These are phyloP conservation scores for Macadamia tetraphylla DNA, from an alignment of 164 flowering plant species.

Conservation along the genomic window DNA sequence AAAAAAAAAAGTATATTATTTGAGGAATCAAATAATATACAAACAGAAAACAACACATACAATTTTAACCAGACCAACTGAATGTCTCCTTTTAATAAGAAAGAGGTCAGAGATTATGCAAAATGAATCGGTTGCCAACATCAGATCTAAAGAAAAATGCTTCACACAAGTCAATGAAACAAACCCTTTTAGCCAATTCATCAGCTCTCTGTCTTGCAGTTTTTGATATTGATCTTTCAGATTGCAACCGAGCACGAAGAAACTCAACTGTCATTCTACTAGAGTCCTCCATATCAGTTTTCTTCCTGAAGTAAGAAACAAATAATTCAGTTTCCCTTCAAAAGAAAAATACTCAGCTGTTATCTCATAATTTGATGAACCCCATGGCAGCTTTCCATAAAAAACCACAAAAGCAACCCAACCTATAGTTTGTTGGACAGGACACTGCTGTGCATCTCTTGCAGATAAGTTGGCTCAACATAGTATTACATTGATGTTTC, in stretches of 20 bases:
- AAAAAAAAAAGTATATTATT: background rate
- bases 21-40: background rate
- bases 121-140: background rate
- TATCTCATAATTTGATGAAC: background rate
- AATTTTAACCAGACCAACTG: background rate
- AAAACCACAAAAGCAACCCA: background rate
- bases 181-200: constrained; percentile 68
- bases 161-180: constrained; percentile 15
- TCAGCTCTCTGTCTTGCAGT: constrained; percentile 79
- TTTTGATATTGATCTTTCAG: constrained; percentile 84
- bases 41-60: background rate
- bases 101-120: background rate
- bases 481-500: too few species aligned
- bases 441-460: too few species aligned
- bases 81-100: background rate
- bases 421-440: background rate
- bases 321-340: constrained; percentile 1
- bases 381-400: background rate
- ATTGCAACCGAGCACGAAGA: constrained; percentile 74
- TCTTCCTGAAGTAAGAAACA: constrained; percentile 23
- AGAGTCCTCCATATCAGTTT: constrained; percentile 47
- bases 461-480: too few species aligned
- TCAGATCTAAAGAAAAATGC: background rate
- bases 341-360: background rate
- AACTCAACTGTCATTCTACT: constrained; percentile 69